phyloP scores from a whole-genome alignment of 2,329 filamentous ascomycete species.

The Aspergillus fumigatus region DNA sequence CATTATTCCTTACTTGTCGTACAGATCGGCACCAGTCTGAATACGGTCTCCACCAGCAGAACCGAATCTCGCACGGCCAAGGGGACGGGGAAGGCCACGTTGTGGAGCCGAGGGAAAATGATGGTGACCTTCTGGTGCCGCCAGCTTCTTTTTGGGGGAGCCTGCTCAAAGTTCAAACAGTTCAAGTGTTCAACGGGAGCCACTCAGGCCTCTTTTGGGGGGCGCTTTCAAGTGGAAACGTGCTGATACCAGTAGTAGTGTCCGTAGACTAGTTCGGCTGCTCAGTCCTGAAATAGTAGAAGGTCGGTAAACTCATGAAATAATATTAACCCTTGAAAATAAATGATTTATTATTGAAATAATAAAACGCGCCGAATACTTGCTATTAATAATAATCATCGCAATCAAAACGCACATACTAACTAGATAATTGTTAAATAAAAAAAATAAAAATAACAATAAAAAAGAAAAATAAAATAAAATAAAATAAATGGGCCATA shows the following conservation, averaged over 20 bases:
- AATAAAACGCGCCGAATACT: conserved; percentile 1
- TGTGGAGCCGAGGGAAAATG: conserved; percentile 28
- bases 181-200: conserved; percentile 4
- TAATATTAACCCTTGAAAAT: conserved; percentile 1
- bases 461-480: too few relatives aligned
- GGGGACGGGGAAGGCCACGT: conserved; percentile 28
- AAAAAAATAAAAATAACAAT: not conserved
- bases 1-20: conserved; percentile 14
- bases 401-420: not conserved
- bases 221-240: conserved; percentile 12
- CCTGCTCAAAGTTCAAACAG: not conserved
- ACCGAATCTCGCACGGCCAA: conserved; percentile 18
- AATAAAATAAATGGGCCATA: not conserved
- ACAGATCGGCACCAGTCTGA: conserved; percentile 26
- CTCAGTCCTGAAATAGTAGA: conserved; percentile 6
- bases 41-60: conserved; percentile 22
- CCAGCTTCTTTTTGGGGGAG: conserved; percentile 21
- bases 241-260: conserved; percentile 6
- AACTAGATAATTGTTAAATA: not conserved
- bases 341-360: not conserved
- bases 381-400: not conserved
- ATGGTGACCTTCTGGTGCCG: conserved; percentile 32
- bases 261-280: not conserved
- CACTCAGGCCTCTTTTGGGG: conserved; percentile 2
- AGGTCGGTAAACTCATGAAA: conserved; percentile 2